Base-by-base conservation (phyloP, 768 basidiomycete genomes). In the Galerina sulciceps region DNA sequence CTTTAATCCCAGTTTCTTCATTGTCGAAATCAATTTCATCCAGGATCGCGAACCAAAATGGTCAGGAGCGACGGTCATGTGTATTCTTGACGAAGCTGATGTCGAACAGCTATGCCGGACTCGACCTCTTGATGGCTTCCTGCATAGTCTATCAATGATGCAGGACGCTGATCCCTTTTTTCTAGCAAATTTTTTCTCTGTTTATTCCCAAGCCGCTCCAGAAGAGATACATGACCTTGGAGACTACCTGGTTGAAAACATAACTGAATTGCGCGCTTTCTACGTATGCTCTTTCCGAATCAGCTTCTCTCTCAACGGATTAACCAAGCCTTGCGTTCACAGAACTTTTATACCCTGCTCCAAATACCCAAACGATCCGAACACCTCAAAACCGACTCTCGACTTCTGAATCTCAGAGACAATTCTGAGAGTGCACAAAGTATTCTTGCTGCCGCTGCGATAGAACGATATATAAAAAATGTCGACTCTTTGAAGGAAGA, bases 261-360 rank as follows among this genome's bases (percentile, higher is more conserved):
- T 57, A 5, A 50, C 31, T 10, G 22, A 42, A 18, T 17, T 57
- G 11, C n/a, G 51, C 10, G 37, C 49, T 9, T 41, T 57, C 26
- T 57, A 41, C n/a, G 56, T 57, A 20, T 23, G 45, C 10, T 14
- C 4, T 41, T 15, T 47, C 6, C n/a, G n/a, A n/a, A 10, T 23
- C 8, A 23, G n/a, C n/a, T n/a, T 23, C 22, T 48, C 35, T 42
- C 6, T 38, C 20, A 11, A 22, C 5, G 6, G 10, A 10, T 4
- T 41, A n/a, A 41, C 23, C 14, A 26, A 11, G 20, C 18, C 23
- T 15, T 14, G 22, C 13, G 14, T 31, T 23, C 26, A 4, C 38
- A 57, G 56, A 46, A 57, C 26, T 57, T 57, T 34, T 57, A 50
- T 18, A 42, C 18, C 14, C 23, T 57, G 2, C 35, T 57, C 6